These are phyloP conservation scores for Aspergillus bombycis DNA, from an alignment of 2,329 filamentous ascomycete species.

Conservation along the genomic window DNA sequence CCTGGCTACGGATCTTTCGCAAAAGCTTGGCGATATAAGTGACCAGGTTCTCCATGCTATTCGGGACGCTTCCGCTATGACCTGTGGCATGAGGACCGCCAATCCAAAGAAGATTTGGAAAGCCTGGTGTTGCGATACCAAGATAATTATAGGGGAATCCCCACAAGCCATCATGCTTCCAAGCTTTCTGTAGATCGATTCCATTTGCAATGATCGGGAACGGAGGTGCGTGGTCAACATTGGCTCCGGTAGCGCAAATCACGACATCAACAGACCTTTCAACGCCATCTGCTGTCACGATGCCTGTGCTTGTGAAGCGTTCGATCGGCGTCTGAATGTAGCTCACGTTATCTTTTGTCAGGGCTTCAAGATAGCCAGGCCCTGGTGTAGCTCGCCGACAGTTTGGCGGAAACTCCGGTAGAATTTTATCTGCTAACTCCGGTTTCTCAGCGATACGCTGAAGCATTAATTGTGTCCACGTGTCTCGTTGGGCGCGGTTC, in stretches of 20 bases:
- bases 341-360: conserved; percentile 64
- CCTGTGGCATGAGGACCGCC: conserved; percentile 64
- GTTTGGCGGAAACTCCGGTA: conserved; percentile 66
- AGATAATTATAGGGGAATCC: conserved; percentile 71
- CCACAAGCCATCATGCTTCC: conserved; percentile 58
- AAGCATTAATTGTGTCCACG: conserved; percentile 58
- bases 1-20: conserved; percentile 67
- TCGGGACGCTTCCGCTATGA: conserved; percentile 67
- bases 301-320: conserved; percentile 62
- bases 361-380: conserved; percentile 68
- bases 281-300: conserved; percentile 62
- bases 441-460: conserved; percentile 58
- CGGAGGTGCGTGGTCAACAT: conserved; percentile 60
- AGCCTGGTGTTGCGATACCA: conserved; percentile 64
- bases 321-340: conserved; percentile 62
- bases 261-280: conserved; percentile 64
- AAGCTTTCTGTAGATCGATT: conserved; percentile 58
- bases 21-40: conserved; percentile 68
- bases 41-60: conserved; percentile 67
- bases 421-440: conserved; percentile 57
- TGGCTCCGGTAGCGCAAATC: conserved; percentile 70
- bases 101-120: conserved; percentile 69
- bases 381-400: conserved; percentile 69
- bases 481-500: conserved; percentile 52
- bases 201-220: conserved; percentile 64